Evolutionary conservation across 2,329 filamentous ascomycete species (phyloP).

Genomic region (Fusarium graminum): DNA sequence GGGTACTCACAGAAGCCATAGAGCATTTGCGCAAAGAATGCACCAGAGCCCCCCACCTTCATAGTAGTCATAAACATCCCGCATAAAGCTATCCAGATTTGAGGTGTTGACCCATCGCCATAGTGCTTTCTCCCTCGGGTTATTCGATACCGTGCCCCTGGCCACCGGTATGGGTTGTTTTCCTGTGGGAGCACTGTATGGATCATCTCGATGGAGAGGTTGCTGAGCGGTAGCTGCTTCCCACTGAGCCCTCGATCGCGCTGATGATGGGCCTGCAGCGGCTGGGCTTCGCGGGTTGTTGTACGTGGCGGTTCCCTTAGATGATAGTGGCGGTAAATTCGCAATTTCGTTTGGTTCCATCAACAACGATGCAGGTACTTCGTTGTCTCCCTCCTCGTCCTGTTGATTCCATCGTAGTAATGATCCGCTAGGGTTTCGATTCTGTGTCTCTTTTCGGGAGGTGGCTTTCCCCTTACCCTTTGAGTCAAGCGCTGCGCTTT

Average conservation of each 20-base stretch:
- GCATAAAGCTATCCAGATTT: slow-evolving; percentile 88
- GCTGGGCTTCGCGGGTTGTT: slow-evolving; percentile 30
- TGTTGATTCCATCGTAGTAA: slow-evolving; percentile 49
- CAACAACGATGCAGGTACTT: slow-evolving; percentile 73
- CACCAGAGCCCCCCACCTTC: slow-evolving; percentile 86
- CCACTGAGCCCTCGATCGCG: slow-evolving; percentile 65
- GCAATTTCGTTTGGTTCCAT: slow-evolving; percentile 64
- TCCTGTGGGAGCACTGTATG: slow-evolving; percentile 26
- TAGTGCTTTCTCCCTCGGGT: slow-evolving; percentile 78
- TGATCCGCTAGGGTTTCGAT: slow-evolving; percentile 33
- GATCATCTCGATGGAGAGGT: slow-evolving; percentile 60
- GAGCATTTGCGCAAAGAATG: slow-evolving; percentile 77
- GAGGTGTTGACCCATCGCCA: slow-evolving; percentile 95
- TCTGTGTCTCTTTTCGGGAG: slow-evolving; percentile 17
- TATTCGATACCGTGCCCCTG: slow-evolving; percentile 51
- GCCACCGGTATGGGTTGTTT: slow-evolving; percentile 50
- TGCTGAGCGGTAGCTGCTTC: slow-evolving; percentile 67
- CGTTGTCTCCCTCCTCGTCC: slow-evolving; percentile 68
- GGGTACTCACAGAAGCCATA: slow-evolving; percentile 77
- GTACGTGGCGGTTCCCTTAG: slow-evolving; percentile 33
- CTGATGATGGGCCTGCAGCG: slow-evolving; percentile 57
- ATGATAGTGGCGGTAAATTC: slow-evolving; percentile 33
- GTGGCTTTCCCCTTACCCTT: slow-evolving; percentile 35
- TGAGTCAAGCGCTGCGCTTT: slow-evolving; percentile 51
- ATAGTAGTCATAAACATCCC: slow-evolving; percentile 88